Evolutionary conservation across 116 monocot species (phyloP).

Genomic region (Zostera marina): DNA sequence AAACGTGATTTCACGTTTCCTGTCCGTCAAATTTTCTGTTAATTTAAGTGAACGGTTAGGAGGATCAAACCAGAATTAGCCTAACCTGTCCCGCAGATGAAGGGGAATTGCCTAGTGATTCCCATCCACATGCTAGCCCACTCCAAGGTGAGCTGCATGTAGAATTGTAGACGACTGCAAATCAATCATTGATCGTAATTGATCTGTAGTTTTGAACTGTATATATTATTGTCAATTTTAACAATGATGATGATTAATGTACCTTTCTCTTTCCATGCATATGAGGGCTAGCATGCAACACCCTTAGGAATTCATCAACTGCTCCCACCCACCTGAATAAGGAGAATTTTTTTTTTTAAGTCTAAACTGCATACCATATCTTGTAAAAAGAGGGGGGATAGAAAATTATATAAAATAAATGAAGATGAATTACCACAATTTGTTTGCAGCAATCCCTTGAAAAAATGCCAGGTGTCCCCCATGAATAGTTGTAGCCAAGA

Average conservation of each 20-base stretch:
- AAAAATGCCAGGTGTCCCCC: slow-evolving; percentile 94
- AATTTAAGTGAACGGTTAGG: too few relatives aligned
- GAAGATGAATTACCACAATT: slow-evolving; percentile 42
- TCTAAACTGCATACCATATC: not conserved
- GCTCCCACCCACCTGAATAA: slow-evolving; percentile 85
- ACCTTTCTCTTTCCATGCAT: slow-evolving; percentile 65
- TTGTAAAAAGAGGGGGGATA: not conserved
- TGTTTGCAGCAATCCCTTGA: slow-evolving; percentile 48
- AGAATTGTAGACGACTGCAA: too few relatives aligned
- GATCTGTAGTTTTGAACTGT: too few relatives aligned
- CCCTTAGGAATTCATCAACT: slow-evolving; percentile 50
- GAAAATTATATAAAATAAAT: not conserved
- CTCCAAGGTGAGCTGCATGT: too few relatives aligned
- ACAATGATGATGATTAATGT: not conserved
- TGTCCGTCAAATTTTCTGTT: too few relatives aligned
- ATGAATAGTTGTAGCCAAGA: slow-evolving; percentile 70
- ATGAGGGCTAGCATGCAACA: slow-evolving; percentile 39
- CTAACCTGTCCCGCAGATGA: too few relatives aligned
- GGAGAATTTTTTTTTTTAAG: slow-evolving; percentile 5
- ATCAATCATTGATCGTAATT: too few relatives aligned
- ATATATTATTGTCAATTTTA: too few relatives aligned
- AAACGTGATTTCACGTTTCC: too few relatives aligned
- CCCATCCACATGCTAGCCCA: too few relatives aligned
- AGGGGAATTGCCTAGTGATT: too few relatives aligned
- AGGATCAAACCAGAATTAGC: too few relatives aligned